phyloP scores from a whole-genome alignment of 257 asterid species.

The Capsicum chinense region DNA sequence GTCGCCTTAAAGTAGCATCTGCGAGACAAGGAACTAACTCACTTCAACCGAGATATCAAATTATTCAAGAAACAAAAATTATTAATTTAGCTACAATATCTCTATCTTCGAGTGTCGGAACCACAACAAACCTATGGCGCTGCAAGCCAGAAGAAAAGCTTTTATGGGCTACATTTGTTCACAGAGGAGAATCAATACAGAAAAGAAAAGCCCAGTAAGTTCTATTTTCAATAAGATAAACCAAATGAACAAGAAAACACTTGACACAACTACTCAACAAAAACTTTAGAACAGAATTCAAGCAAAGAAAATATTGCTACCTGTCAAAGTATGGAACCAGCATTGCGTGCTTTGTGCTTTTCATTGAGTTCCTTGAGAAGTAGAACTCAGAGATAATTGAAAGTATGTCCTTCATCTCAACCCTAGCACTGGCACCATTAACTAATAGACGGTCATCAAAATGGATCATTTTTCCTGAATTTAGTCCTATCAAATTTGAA shows the following conservation, averaged over 20 bases:
- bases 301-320: slow-evolving; percentile 42
- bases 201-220: background rate
- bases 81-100: background rate
- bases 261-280: slow-evolving; percentile 10
- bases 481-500: slow-evolving; percentile 38
- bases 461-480: slow-evolving; percentile 33
- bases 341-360: slow-evolving; percentile 62
- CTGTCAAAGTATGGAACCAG: slow-evolving; percentile 93
- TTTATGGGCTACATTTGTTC: background rate
- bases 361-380: slow-evolving; percentile 48
- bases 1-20: background rate
- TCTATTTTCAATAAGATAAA: slow-evolving; percentile 5
- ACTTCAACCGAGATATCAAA: background rate
- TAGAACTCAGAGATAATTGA: slow-evolving; percentile 52
- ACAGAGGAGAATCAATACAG: background rate
- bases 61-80: background rate
- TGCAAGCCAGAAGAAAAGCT: background rate
- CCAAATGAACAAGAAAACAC: background rate
- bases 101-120: background rate
- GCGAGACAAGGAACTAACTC: background rate
- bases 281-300: background rate
- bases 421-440: slow-evolving; percentile 33
- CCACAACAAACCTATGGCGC: background rate
- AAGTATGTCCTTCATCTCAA: slow-evolving; percentile 56
- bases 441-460: slow-evolving; percentile 41